phyloP scores from a whole-genome alignment of 257 asterid species.

The Nicotiana tomentosiformis region DNA sequence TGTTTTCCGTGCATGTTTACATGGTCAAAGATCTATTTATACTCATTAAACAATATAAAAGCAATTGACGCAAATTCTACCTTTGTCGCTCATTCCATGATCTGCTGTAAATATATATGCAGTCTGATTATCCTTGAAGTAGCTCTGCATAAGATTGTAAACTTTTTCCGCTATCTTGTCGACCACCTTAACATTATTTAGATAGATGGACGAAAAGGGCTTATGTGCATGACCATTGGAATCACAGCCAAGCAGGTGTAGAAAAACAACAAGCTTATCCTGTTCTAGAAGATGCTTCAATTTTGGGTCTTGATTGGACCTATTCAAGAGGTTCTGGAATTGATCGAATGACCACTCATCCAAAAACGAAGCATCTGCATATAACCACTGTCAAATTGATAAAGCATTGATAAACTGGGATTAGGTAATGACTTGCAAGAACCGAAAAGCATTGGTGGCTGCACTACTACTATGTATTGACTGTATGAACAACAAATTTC shows the following conservation, averaged over 20 bases:
- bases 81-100: slow-evolving; percentile 99
- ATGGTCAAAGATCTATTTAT: neutral
- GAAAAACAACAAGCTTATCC: slow-evolving; percentile 76
- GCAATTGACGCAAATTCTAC: slow-evolving; percentile 27
- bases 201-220: slow-evolving; percentile 87
- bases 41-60: neutral
- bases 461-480: neutral
- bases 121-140: slow-evolving; percentile 80
- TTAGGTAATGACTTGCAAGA: neutral
- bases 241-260: slow-evolving; percentile 96
- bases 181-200: slow-evolving; percentile 96
- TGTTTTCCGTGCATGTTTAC: neutral
- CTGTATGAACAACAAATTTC: neutral
- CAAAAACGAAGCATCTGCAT: slow-evolving; percentile 92
- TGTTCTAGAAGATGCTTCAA: slow-evolving; percentile 79
- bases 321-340: slow-evolving; percentile 72
- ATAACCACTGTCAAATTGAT: slow-evolving; percentile 23
- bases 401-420: slow-evolving; percentile 5
- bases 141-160: slow-evolving; percentile 80
- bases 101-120: slow-evolving; percentile 94
- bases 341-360: slow-evolving; percentile 98
- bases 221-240: slow-evolving; percentile 99
- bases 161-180: slow-evolving; percentile 91
- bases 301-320: slow-evolving; percentile 62
- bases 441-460: neutral